Conservation (phyloP, 441 rosid species). For the Adansonia gregorii region DNA sequence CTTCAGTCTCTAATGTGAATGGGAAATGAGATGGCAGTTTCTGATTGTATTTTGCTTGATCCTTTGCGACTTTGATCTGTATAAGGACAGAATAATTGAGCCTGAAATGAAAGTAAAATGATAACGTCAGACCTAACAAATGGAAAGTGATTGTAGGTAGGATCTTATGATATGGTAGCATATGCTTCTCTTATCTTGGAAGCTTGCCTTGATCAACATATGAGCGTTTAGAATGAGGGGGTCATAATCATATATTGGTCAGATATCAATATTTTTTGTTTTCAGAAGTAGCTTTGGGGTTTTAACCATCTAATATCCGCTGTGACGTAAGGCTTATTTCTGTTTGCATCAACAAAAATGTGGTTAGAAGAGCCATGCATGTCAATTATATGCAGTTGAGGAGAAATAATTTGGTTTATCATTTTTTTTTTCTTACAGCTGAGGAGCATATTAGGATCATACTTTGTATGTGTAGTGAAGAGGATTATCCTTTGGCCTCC, state of each 20-base stretch:
- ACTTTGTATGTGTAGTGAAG: neutral
- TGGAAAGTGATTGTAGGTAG: neutral
- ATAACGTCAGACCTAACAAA: neutral
- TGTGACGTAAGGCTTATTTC: neutral
- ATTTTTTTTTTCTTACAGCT: neutral
- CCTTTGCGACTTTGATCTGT: neutral
- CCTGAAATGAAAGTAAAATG: neutral
- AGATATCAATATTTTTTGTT: neutral
- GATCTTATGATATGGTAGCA: neutral
- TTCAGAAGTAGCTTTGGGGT: neutral
- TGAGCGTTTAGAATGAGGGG: neutral
- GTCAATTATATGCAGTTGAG: neutral
- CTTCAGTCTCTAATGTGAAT: neutral
- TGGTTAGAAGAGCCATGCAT: neutral
- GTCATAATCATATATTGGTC: neutral
- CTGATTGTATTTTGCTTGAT: slow-evolving; percentile 15
- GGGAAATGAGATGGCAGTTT: neutral
- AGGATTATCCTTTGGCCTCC: neutral
- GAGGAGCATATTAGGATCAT: neutral
- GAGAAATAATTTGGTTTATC: neutral
- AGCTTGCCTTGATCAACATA: neutral
- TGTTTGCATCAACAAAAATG: neutral
- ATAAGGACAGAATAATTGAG: neutral
- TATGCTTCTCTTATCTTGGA: neutral
- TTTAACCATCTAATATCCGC: neutral